phyloP scores from a whole-genome alignment of 2,329 filamentous ascomycete genomes.

The Colletotrichum sublineola region DNA sequence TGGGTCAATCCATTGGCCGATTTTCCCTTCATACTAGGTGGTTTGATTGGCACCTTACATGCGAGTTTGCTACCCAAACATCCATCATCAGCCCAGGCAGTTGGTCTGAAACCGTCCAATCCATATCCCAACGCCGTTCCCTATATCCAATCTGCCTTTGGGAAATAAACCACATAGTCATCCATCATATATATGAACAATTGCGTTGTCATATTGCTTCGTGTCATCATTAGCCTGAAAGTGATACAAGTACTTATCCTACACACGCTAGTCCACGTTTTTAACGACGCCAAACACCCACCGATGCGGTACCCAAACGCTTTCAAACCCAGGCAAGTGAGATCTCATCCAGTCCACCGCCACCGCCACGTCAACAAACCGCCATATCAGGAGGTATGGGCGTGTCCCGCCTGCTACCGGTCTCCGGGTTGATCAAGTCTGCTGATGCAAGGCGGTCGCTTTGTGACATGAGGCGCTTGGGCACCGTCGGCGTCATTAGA shows the following conservation, averaged over 20 bases:
- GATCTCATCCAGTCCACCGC: background rate
- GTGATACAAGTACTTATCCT: constrained; percentile 32
- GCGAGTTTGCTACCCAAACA: background rate
- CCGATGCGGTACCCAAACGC: constrained; percentile 2
- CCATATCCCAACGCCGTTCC: background rate
- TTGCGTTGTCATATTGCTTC: constrained; percentile 26
- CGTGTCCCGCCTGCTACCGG: constrained; percentile 51
- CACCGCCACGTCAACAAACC: constrained; percentile 11
- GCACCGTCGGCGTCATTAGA: constrained; percentile 56
- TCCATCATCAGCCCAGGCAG: background rate
- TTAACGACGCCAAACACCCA: constrained; percentile 17
- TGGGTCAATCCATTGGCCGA: background rate
- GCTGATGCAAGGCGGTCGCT: constrained; percentile 47
- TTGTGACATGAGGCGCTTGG: constrained; percentile 32
- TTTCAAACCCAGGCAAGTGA: background rate
- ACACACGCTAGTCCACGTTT: constrained; percentile 27
- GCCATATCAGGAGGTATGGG: constrained; percentile 52
- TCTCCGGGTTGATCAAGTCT: constrained; percentile 48
- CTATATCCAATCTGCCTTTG: background rate
- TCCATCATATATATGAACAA: constrained; percentile 2
- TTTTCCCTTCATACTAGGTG: background rate
- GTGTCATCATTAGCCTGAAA: constrained; percentile 36
- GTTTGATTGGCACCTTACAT: background rate
- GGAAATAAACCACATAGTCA: background rate
- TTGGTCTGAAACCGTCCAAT: background rate